Base-by-base conservation (phyloP, 2,329 filamentous ascomycete genomes). In the Colletotrichum kahawae region DNA sequence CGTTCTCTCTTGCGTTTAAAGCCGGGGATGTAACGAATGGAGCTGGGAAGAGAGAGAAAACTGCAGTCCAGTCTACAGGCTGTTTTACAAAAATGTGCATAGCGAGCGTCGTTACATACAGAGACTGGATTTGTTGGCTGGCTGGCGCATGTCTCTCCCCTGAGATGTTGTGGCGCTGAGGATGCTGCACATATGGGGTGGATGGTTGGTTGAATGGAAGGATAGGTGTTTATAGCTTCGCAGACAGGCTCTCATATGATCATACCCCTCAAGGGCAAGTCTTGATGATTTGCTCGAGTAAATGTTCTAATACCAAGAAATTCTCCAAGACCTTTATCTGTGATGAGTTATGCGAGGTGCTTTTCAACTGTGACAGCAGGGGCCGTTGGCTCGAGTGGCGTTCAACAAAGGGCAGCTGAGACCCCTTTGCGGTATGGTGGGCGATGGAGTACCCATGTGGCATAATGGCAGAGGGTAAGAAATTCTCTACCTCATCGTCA, bases 261-360 rank as follows among this genome's bases (percentile, higher is more conserved):
- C 63, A 75, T 72, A 72, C 38, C 56, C 56, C 34, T 7, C 14
- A 24, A 67, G 54, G 59, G 66, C 38, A 51, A 27, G 72, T 67
- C 72, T 64, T 67, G 69, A 75, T 14, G 72, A 57, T 54, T 63
- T 33, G 72, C 69, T 75, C 69, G 34, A 62, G 63, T 75, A 72
- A 48, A 63, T 67, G 24, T 60, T 72, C 33, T 63, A 72, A 57
- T 67, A 43, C 34, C n/a, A 67, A 33, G 24, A 36, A 38, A 64
- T 33, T 7, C n/a, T 18, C 13, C 13, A 59, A 57, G 21, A 36
- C 13, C 34, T 21, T 18, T 27, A 60, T 31, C n/a, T 29, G 36
- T 65, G 43, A 51, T 21, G 12, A 21, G 38, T 51, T 38, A 21
- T 65, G 21, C 29, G 14, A 24, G 24, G n/a, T 63, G 60, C 60